Evolutionary conservation across 371 early-diverging fungal species (phyloP), one percentile per base, ranked within the genome.

Genomic region (Actinomortierella wolfii): DNA sequence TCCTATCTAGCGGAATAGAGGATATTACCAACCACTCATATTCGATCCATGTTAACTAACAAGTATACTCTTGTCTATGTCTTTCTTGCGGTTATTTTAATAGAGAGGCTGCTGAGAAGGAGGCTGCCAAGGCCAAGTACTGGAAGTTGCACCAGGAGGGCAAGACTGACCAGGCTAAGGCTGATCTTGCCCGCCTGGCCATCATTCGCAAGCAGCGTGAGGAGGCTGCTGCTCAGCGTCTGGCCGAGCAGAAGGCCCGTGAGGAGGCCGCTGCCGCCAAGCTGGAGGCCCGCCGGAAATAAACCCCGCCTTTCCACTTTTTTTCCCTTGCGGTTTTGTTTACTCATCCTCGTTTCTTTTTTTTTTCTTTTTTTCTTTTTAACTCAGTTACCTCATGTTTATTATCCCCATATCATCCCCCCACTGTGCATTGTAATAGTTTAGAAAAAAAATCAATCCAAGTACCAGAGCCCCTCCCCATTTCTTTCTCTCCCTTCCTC

Each of bases 101-200:
- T 64, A 78, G 80, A 44, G 80, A 80, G 67, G 80, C 77, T 49
- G 75, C 70, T 21, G 87, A 85, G 67, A 83, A 85, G 77, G 85
- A 83, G 69, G 81, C 79, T 11, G 82, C 81, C 21, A 78, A 79
- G 69, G 81, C 81, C 47, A 78, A 77, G 46, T 84, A 82, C 71
- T 85, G 80, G 82, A 88, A 88, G 74, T 76, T 84, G 51, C 85
- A 85, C 59, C 59, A 67, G 76, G 88, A 86, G 60, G 89, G 89
- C 52, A 86, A 86, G 79, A 89, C 89, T 4, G 89, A 89, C 29
- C 86, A 86, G 66, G 89, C 89, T 17, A 76, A 83, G 64, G 69
- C 83, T 8, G 89, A 89, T 67, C 65, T 89, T 67, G 89, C 87
- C 20, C 79, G 89, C 24, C 64, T 89, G 61, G 89, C 89, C 20